These are phyloP conservation scores for Phytophthora brassicae DNA, from an alignment of 352 stramenopile genomes.

Conservation along the genomic window DNA sequence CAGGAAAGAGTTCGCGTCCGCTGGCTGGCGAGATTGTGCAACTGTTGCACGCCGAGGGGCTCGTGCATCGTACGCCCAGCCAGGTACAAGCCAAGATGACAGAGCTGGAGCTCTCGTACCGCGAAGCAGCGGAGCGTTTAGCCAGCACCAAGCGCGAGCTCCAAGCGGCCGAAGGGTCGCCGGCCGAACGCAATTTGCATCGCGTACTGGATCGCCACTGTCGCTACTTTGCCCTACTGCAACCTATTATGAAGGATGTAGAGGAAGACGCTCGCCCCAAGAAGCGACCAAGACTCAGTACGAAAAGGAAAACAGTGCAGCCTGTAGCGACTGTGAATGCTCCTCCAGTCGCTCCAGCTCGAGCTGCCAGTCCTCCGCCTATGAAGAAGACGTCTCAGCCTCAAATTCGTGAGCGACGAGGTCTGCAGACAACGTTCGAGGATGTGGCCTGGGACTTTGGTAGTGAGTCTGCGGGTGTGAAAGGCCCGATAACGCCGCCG, in stretches of 20 bases:
- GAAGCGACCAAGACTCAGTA: conserved; percentile 34
- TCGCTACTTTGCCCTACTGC: conserved; percentile 37
- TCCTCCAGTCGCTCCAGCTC: conserved; percentile 10
- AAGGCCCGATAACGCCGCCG: conserved; percentile 18
- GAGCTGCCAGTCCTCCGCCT: conserved; percentile 14
- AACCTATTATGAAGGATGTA: conserved; percentile 33
- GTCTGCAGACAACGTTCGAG: conserved; percentile 5
- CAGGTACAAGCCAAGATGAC: conserved; percentile 36
- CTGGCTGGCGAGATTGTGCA: conserved; percentile 37
- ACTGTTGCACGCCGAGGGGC: conserved; percentile 21
- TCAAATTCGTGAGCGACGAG: conserved; percentile 15
- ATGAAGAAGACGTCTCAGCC: conserved; percentile 10
- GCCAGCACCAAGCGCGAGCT: conserved; percentile 27
- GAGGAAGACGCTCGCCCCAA: conserved; percentile 15
- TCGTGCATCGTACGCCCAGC: conserved; percentile 25
- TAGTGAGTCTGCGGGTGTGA: conserved; percentile 14
- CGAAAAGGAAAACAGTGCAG: conserved; percentile 20
- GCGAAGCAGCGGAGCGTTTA: conserved; percentile 27
- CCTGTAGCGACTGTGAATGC: conserved; percentile 2
- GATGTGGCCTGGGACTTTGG: conserved; percentile 25
- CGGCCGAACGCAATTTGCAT: conserved; percentile 26
- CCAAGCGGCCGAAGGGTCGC: conserved; percentile 17
- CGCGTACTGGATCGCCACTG: conserved; percentile 31
- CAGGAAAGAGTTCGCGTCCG: neutral
- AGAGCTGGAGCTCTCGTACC: conserved; percentile 40